phyloP scores from a whole-genome alignment of 768 basidiomycete genomes.

The Rhodotorula sphaerocarpa region DNA sequence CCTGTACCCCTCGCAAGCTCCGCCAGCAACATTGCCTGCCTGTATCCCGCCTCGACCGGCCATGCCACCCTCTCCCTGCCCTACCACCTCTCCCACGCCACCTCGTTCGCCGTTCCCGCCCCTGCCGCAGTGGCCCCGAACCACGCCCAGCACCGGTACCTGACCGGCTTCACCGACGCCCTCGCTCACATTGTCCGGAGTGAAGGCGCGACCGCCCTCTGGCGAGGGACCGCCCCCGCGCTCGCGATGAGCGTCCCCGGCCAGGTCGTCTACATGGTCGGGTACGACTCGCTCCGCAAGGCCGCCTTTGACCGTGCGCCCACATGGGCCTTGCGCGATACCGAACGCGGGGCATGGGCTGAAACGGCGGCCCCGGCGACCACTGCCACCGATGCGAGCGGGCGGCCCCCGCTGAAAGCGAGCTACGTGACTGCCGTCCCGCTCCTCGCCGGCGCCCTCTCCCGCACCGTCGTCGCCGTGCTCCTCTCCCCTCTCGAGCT shows the following conservation, averaged over 20 bases:
- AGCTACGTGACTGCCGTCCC: constrained; percentile 51
- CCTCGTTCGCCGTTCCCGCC: not conserved
- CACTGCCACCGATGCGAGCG: no score
- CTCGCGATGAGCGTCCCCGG: constrained; percentile 88
- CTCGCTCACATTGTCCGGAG: constrained; percentile 67
- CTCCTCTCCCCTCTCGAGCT: constrained; percentile 82
- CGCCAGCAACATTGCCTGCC: not conserved
- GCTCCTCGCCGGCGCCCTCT: constrained; percentile 70
- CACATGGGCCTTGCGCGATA: constrained; percentile 1
- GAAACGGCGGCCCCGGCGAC: no score
- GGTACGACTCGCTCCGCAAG: constrained; percentile 69
- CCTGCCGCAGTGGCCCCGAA: constrained; percentile 2
- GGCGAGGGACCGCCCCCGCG: constrained; percentile 91
- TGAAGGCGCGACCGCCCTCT: constrained; percentile 76
- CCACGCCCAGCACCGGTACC: constrained; percentile 42
- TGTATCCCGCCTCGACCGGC: not conserved
- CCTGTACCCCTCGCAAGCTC: not conserved
- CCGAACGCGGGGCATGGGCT: not conserved
- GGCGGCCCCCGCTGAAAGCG: not conserved
- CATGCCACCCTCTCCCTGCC: constrained; percentile 13
- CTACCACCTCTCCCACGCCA: not conserved
- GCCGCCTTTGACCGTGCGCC: constrained; percentile 28
- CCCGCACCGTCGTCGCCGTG: constrained; percentile 69
- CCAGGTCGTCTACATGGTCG: constrained; percentile 86
- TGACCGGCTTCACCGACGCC: constrained; percentile 79